Percentiles rank a stretch among this genome's conserved stretches.
phyloP scores from a whole-genome alignment of 768 basidiomycete species.

The Mycena pura region DNA sequence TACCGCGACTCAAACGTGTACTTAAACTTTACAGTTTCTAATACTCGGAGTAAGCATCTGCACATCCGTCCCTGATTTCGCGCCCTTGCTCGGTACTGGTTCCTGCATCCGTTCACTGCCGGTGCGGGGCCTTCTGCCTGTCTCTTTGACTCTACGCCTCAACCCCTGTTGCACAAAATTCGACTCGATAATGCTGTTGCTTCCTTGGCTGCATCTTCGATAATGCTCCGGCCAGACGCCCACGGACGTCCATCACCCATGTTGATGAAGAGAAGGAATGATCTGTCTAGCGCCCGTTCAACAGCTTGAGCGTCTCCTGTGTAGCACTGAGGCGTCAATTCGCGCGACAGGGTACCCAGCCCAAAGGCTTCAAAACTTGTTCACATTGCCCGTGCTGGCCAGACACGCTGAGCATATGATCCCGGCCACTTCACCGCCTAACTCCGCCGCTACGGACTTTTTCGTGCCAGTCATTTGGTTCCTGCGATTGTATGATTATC shows the following conservation, averaged over 20 bases:
- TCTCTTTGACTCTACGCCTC: conserved; percentile 1
- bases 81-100: not conserved
- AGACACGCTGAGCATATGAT: too few relatives aligned
- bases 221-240: conserved; percentile 5
- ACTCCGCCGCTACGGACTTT: too few relatives aligned
- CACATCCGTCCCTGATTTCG: conserved; percentile 1
- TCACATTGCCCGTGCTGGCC: too few relatives aligned
- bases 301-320: not conserved
- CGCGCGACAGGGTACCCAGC: too few relatives aligned
- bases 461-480: too few relatives aligned
- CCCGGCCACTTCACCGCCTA: too few relatives aligned
- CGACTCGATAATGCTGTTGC: conserved; percentile 5
- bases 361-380: too few relatives aligned
- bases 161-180: not conserved
- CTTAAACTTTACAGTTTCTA: conserved; percentile 14
- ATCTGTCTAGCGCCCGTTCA: conserved; percentile 2
- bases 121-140: not conserved
- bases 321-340: conserved; percentile 1
- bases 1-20: conserved; percentile 19
- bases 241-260: not conserved
- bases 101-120: not conserved
- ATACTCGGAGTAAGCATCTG: conserved; percentile 14
- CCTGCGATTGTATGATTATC: too few relatives aligned
- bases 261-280: too few relatives aligned
- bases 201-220: not conserved